phyloP scores from a whole-genome alignment of 306 rosid species.

The Rubus idaeus region DNA sequence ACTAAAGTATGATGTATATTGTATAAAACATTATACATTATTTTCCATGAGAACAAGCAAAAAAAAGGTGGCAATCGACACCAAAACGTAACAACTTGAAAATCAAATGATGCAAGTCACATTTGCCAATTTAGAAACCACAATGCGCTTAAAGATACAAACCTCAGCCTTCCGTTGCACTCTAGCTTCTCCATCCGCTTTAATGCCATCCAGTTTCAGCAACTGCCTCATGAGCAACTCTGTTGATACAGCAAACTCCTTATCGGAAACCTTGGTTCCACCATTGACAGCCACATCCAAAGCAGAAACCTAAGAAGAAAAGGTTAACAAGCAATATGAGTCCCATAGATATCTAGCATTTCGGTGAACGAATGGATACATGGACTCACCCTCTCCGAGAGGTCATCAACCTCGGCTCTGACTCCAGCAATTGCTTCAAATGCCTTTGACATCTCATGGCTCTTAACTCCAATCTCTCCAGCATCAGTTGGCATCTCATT shows the following conservation, averaged over 20 bases:
- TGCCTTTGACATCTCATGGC: constrained; percentile 50
- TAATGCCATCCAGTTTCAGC: constrained; percentile 76
- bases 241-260: constrained; percentile 57
- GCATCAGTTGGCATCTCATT: constrained; percentile 48
- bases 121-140: not conserved
- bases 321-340: constrained; percentile 13
- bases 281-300: constrained; percentile 64
- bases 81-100: not conserved
- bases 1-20: not conserved
- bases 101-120: not conserved
- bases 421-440: constrained; percentile 59
- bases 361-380: not conserved
- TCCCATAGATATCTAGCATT: constrained; percentile 13
- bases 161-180: constrained; percentile 90
- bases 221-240: constrained; percentile 88
- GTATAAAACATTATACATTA: not conserved
- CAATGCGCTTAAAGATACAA: constrained; percentile 17
- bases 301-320: constrained; percentile 59
- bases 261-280: constrained; percentile 73
- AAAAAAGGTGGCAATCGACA: not conserved
- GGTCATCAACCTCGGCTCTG: constrained; percentile 70
- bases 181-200: constrained; percentile 86
- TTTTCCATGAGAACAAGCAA: not conserved
- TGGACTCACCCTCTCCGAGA: constrained; percentile 62
- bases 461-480: constrained; percentile 29